phyloP scores from a whole-genome alignment of 352 stramenopile species.

The Phytophthora pluvialis region DNA sequence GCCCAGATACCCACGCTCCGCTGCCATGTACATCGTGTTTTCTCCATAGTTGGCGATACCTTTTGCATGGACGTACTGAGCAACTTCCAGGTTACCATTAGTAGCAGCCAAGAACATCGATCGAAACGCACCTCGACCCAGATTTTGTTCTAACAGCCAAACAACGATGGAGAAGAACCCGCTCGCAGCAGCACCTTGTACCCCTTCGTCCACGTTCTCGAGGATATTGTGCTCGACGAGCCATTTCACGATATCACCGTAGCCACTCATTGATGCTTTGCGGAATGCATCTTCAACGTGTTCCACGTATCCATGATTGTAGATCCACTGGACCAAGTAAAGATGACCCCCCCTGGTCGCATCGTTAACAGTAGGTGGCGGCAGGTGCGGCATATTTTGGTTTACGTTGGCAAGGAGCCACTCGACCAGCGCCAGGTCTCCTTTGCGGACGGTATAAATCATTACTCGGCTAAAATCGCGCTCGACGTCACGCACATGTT shows the following conservation, averaged over 20 bases:
- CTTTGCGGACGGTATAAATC: slow-evolving; percentile 29
- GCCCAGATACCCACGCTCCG: slow-evolving; percentile 25
- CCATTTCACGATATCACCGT: slow-evolving; percentile 41
- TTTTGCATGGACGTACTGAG: slow-evolving; percentile 29
- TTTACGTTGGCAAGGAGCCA: slow-evolving; percentile 37
- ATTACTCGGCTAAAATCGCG: slow-evolving; percentile 25
- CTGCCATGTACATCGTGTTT: slow-evolving; percentile 33
- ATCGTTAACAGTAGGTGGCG: slow-evolving; percentile 33
- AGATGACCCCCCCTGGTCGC: slow-evolving; percentile 30
- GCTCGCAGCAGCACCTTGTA: slow-evolving; percentile 22
- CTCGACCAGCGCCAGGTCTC: slow-evolving; percentile 30
- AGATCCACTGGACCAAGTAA: slow-evolving; percentile 33
- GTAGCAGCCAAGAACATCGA: slow-evolving; percentile 31
- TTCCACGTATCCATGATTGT: slow-evolving; percentile 31
- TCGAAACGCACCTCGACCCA: slow-evolving; percentile 24
- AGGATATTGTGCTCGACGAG: slow-evolving; percentile 28
- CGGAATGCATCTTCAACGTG: slow-evolving; percentile 29
- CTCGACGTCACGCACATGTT: slow-evolving; percentile 18
- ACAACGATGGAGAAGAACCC: slow-evolving; percentile 20
- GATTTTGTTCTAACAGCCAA: slow-evolving; percentile 25
- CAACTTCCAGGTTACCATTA: slow-evolving; percentile 34
- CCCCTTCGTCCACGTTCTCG: slow-evolving; percentile 32
- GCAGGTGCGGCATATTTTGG: slow-evolving; percentile 17
- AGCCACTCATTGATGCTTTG: slow-evolving; percentile 34
- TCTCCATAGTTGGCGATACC: slow-evolving; percentile 22